Evolutionary conservation across 176 grass and related monocot genomes (phyloP).

Genomic region (Ananas comosus): DNA sequence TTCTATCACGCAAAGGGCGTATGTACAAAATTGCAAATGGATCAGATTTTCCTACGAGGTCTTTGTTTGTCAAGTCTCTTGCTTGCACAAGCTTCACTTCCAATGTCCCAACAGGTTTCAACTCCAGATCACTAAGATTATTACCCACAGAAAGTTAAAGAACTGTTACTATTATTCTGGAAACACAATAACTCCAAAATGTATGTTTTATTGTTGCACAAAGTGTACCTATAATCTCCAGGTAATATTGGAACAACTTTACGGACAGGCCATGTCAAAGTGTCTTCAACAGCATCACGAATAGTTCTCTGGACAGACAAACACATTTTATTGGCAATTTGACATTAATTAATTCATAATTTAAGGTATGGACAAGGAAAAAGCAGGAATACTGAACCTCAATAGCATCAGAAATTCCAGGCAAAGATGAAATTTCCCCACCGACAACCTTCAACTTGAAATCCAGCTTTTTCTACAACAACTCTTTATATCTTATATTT

Average conservation of each 20-base stretch:
- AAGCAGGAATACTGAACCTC: slow-evolving; percentile 40
- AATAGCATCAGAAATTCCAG: slow-evolving; percentile 90
- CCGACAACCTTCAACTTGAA: slow-evolving; percentile 88
- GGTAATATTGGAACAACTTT: slow-evolving; percentile 93
- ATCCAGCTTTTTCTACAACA: slow-evolving; percentile 88
- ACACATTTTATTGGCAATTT: neutral
- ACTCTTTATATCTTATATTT: neutral
- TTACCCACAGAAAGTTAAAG: slow-evolving; percentile 10
- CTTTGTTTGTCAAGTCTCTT: slow-evolving; percentile 81
- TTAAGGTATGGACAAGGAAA: neutral
- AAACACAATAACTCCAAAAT: slow-evolving; percentile 3
- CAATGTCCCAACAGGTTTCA: slow-evolving; percentile 85
- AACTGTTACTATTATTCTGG: neutral
- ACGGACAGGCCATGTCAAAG: slow-evolving; percentile 88
- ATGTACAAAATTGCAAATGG: slow-evolving; percentile 72
- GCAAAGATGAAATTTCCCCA: slow-evolving; percentile 79
- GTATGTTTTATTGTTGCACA: neutral
- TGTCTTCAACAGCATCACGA: slow-evolving; percentile 92
- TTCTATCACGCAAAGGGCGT: slow-evolving; percentile 80
- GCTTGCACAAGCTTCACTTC: slow-evolving; percentile 98
- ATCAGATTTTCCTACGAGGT: slow-evolving; percentile 97
- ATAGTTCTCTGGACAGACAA: slow-evolving; percentile 56
- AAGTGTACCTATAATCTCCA: slow-evolving; percentile 83
- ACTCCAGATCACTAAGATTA: slow-evolving; percentile 69
- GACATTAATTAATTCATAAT: neutral